Evolutionary conservation across 257 asterid genomes (phyloP).

Genomic region (Nicotiana paniculata): DNA sequence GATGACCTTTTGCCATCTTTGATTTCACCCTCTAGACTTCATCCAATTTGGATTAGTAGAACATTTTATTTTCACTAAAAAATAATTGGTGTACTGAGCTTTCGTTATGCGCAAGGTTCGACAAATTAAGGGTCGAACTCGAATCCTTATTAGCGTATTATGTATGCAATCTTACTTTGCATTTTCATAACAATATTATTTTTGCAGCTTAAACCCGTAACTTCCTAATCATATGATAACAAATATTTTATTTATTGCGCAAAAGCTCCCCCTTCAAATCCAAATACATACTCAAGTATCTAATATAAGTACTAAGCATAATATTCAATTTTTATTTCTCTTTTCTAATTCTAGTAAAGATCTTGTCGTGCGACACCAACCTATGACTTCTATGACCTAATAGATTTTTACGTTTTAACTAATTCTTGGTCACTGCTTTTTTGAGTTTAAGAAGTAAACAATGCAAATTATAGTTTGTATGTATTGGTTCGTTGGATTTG

Average conservation of each 20-base stretch:
- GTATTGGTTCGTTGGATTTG: neutral
- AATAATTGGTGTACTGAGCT: too few relatives aligned
- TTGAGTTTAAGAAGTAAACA: neutral
- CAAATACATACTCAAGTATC: too few relatives aligned
- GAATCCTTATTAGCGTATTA: accelerated
- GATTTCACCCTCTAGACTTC: neutral
- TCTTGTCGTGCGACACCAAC: neutral
- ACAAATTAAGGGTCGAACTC: too few relatives aligned
- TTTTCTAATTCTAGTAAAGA: neutral
- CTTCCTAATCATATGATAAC: too few relatives aligned
- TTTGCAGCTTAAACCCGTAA: too few relatives aligned
- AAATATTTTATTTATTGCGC: too few relatives aligned
- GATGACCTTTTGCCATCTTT: neutral
- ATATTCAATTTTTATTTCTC: neutral
- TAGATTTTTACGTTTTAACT: neutral
- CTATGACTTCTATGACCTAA: neutral
- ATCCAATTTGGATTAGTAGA: neutral
- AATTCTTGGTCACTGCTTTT: neutral
- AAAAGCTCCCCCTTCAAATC: too few relatives aligned
- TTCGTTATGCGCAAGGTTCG: too few relatives aligned
- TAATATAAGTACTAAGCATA: too few relatives aligned
- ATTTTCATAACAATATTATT: too few relatives aligned
- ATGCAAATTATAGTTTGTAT: neutral
- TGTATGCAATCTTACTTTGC: too few relatives aligned
- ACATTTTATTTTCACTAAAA: neutral